Percentiles rank a stretch among this genome's conserved stretches.
Evolutionary conservation across 2,329 filamentous ascomycete genomes (phyloP).

Genomic region (Epichloe hybrida): DNA sequence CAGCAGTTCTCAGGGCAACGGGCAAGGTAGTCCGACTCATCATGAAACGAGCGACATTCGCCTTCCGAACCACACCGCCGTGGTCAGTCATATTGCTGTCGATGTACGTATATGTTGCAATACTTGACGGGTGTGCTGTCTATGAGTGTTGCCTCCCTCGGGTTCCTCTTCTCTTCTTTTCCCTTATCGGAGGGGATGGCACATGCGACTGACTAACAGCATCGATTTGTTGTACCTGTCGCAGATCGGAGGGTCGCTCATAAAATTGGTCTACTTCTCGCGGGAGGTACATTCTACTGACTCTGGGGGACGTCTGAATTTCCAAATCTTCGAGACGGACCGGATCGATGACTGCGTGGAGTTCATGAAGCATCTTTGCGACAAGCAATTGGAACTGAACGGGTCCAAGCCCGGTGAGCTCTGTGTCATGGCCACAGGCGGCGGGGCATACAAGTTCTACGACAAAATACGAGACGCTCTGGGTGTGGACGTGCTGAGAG

Average conservation of each 20-base stretch:
- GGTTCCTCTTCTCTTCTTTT: background rate
- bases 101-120: constrained; percentile 52
- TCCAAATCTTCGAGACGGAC: constrained; percentile 92
- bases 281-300: constrained; percentile 68
- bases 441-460: constrained; percentile 94
- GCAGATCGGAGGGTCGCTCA: constrained; percentile 87
- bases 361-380: constrained; percentile 76
- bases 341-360: constrained; percentile 86
- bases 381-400: constrained; percentile 66
- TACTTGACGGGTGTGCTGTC: no score
- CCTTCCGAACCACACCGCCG: constrained; percentile 86
- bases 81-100: constrained; percentile 92
- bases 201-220: background rate
- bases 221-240: background rate
- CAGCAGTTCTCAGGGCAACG: constrained; percentile 19
- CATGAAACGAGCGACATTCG: constrained; percentile 83
- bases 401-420: constrained; percentile 58
- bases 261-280: constrained; percentile 95
- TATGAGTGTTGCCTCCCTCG: no score
- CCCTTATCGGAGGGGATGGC: no score
- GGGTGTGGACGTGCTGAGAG: constrained; percentile 74
- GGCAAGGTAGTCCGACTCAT: constrained; percentile 33
- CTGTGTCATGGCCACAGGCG: constrained; percentile 90
- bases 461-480: constrained; percentile 74
- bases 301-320: constrained; percentile 76